Evolutionary conservation across 371 early-diverging fungal species (phyloP).

Genomic region (Zychaea mexicana): DNA sequence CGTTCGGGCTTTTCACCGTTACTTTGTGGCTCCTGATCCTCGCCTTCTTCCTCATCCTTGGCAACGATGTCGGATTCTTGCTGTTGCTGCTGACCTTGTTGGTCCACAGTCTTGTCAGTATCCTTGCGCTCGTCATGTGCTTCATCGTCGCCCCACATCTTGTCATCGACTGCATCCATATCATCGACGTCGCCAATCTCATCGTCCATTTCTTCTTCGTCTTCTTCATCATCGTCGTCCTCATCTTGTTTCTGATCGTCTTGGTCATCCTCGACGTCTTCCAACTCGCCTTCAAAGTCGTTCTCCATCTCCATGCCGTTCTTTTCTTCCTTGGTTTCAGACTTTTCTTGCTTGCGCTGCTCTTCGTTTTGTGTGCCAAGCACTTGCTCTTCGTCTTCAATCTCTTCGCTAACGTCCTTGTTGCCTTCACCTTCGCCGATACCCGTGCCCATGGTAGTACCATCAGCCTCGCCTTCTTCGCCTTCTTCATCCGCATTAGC

Average conservation of each 20-base stretch:
- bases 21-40: conserved; percentile 32
- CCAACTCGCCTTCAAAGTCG: conserved; percentile 93
- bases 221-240: conserved; percentile 52
- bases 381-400: conserved; percentile 96
- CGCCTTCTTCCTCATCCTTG: conserved; percentile 61
- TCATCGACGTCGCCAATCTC: conserved; percentile 91
- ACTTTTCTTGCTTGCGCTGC: conserved; percentile 55
- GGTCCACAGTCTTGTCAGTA: conserved; percentile 63
- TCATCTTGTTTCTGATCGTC: conserved; percentile 57
- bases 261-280: conserved; percentile 83
- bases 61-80: conserved; percentile 70
- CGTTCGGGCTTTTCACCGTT: conserved; percentile 40
- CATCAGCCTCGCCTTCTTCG: conserved; percentile 65
- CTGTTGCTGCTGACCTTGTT: conserved; percentile 53
- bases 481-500: conserved; percentile 65
- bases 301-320: conserved; percentile 96
- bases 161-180: conserved; percentile 92
- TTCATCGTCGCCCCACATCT: conserved; percentile 95
- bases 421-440: conserved; percentile 95
- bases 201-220: conserved; percentile 81
- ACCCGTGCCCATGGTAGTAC: conserved; percentile 82
- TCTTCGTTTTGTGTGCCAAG: conserved; percentile 84
- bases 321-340: conserved; percentile 80
- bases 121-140: conserved; percentile 73
- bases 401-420: conserved; percentile 95